Evolutionary conservation across 345 rosid genomes (phyloP), one percentile per base, ranked within the genome.

Genomic region (Salix suchowensis): DNA sequence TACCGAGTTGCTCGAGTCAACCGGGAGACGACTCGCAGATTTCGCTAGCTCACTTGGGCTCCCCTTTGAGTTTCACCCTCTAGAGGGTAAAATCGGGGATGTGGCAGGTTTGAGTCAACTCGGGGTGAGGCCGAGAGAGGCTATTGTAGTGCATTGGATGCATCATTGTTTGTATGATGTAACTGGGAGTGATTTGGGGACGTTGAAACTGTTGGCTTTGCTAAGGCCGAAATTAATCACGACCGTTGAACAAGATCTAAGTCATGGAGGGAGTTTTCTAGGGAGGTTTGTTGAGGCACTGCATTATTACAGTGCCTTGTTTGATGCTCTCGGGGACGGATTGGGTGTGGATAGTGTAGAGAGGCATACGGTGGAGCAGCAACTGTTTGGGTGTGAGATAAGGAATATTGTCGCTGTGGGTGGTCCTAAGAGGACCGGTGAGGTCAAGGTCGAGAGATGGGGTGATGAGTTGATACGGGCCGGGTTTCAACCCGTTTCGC

Each of bases 81-180:
- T 92, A 18, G 88, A 91, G 77, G 98, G 98, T 40, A 95, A 90
- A 82, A 88, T 93, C 61, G 97, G 97, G 67, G 85, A 74, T 44
- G 55, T 90, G 32, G 71, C 52, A 5, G 97, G 91, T 58, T 68
- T 76, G 75, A 79, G 82, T 67, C 93, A 85, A 74, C 94, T 95
- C 76, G 90, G 88, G 52, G 82, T 85, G 24, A 83, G 88, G 50
- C 85, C 85, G 5, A 84, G 84, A 7, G 98, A 95, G 79, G 88
- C 97, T 1, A 86, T 89, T 54, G 93, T 95, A 58, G 97, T 95
- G 13, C 98, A 95, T 68, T 95, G 97, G 97, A 95, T 93, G 98
- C 97, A 95, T 60, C 98, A 95, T 71, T 88, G 97, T 76, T 58
- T 95, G 68, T 95, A 93, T 74, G 98, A 95, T 72, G 80, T 95